Base-by-base conservation (phyloP, 257 asterid species). In the Solanum neorickii region DNA sequence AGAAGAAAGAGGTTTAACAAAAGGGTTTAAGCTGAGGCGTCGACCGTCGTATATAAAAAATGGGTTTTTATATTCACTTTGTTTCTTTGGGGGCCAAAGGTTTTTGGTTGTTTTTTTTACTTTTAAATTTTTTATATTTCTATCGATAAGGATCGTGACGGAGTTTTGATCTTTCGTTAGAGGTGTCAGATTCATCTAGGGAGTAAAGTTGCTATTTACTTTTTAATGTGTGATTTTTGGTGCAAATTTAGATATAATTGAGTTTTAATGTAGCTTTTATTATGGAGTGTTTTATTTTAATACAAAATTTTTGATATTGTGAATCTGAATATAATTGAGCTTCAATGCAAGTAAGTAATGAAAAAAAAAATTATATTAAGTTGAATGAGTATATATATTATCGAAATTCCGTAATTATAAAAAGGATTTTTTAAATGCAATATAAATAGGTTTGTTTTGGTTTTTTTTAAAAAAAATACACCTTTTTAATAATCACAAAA, bases 191-290 rank as follows among this genome's bases (percentile, higher is more conserved):
- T 2, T 49, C 0, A 0, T 16, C 1, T 49, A 0, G 9, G 0
- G 20, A 10, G 23, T 52, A 6, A 7, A 52, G 1, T 52, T 16
- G 23, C 0, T 15, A 15, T 52, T 6, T 52, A 49, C 1, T 16
- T 16, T 0, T 3, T 16, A 52, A 18, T 52, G 2, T 18, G 4
- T 9, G 23, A 16, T 0, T 0, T 52, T 52, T 0, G 0, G 0
- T 52, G 0, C 0, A 52, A 52, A 18, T 18, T 0, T 20, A 20
- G 12, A 56, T 56, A 7, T 0, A 20, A 56, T 56, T 0, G 65
- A 56, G 12, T 11, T 56, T 18, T 3, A 0, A 3, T 18, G 11
- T 56, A 0, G 0, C 11, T 4, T 56, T 18, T 0, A 18, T 56
- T 56, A 56, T 0, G n/a, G 0, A 18, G n/a, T 18, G 2, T 56